These are phyloP conservation scores for Zalaria obscura DNA, from an alignment of 2,329 filamentous ascomycete genomes.

Conservation along the genomic window DNA sequence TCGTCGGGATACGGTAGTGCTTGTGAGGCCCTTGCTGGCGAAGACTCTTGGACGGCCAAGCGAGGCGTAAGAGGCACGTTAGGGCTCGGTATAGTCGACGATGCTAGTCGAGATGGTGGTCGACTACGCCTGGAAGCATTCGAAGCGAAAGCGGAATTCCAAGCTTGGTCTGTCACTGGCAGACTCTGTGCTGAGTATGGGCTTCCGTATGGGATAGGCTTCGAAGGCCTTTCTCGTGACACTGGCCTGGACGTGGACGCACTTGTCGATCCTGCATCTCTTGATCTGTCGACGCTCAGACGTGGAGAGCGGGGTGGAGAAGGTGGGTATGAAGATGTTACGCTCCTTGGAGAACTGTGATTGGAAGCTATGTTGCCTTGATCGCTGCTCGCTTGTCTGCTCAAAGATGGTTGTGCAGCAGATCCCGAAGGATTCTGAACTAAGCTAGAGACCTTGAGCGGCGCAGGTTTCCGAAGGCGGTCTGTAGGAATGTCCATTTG, in stretches of 20 bases:
- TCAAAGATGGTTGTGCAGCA: too few species aligned
- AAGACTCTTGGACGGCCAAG: conserved; percentile 16
- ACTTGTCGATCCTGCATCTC: conserved; percentile 1
- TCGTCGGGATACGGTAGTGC: conserved; percentile 32
- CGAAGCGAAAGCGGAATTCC: conserved; percentile 8
- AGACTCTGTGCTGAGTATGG: neutral
- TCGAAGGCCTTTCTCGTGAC: conserved; percentile 3
- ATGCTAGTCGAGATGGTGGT: conserved; percentile 13
- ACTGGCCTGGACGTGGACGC: conserved; percentile 4
- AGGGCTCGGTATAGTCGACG: conserved; percentile 7
- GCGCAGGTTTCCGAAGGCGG: conserved; percentile 1
- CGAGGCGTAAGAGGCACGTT: conserved; percentile 1
- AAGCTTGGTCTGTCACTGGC: conserved; percentile 2
- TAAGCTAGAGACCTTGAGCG: conserved; percentile 3
- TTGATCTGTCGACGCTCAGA: conserved; percentile 3
- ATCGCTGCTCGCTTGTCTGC: neutral
- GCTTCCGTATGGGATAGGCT: conserved; percentile 1
- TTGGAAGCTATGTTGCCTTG: neutral
- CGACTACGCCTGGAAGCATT: conserved; percentile 12
- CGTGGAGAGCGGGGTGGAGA: conserved; percentile 5
- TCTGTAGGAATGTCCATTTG: too few species aligned
- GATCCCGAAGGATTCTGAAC: neutral
- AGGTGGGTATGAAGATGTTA: conserved; percentile 4
- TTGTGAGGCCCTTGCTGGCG: conserved; percentile 14
- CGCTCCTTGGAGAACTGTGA: conserved; percentile 1